Evolutionary conservation across 2,329 filamentous ascomycete species (phyloP), one percentile per base, ranked within the genome.

Genomic region (Monosporascus cannonballus): DNA sequence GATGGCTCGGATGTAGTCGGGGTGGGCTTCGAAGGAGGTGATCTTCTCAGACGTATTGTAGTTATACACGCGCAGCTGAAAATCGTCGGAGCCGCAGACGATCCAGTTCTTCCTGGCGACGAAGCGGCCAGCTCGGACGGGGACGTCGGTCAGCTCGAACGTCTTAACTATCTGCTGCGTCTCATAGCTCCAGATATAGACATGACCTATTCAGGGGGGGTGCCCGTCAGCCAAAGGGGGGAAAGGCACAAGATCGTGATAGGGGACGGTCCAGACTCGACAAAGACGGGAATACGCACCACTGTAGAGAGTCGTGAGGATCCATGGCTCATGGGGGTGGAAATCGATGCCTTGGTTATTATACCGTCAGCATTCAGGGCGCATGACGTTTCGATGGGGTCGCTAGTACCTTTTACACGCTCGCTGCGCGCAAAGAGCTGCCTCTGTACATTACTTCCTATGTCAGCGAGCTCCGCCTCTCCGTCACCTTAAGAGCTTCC

Each of bases 1-100:
- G 63, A 99, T 96, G 49, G 94, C 92, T 64, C 94, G 89, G 69
- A 99, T 97, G 69, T 99, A 99, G 73, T 99, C 94, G 56, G 94
- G 94, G 70, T 99, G 94, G 49, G 92, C 93, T 76, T 97, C 93
- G 72, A 96, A 97, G 17, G 89, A 89, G 51, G 91, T 93, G 66
- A 97, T 94, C 82, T 96, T 97, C 75, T 99, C 94, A 55, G 90
- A 96, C 51, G 94, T 99, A 76, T 99, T 97, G 81, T 97, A 99
- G 77, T 99, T 97, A 82, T 96, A 96, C 59, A 96, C 89, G 63
- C 93, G 88, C 51, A 85, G 71, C 69, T 85, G 81, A 76, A 95
- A 99, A 76, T 96, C 90, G 76, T 96, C 90, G 61, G 87, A 93
- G 67, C 94, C 94, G 74, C 90, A 94, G 51, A 96, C 90, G 64